phyloP scores from a whole-genome alignment of 73 alveolate species.

The Symbiodinium natans region DNA sequence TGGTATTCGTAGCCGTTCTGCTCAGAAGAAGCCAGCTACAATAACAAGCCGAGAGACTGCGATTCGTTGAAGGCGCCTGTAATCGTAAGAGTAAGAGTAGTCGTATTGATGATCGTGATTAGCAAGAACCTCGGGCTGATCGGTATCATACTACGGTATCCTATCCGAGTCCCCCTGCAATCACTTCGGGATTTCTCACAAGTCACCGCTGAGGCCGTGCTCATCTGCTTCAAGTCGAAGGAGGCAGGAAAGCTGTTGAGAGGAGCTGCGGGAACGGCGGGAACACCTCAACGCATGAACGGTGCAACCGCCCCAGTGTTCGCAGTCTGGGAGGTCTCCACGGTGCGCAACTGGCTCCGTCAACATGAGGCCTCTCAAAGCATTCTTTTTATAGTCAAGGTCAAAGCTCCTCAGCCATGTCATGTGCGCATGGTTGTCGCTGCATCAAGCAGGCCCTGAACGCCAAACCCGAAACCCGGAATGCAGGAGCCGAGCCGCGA shows the following conservation, averaged over 20 bases:
- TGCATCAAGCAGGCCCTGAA: no score
- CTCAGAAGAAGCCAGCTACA: not conserved
- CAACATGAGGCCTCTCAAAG: conserved; percentile 18
- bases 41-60: not conserved
- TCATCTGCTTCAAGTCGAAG: conserved; percentile 54
- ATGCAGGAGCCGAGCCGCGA: not conserved
- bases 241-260: not conserved
- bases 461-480: no score
- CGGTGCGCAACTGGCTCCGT: conserved; percentile 54
- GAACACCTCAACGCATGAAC: not conserved
- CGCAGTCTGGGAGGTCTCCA: not conserved
- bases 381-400: no score
- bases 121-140: no score
- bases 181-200: no score
- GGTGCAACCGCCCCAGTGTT: not conserved
- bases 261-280: not conserved
- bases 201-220: conserved; percentile 54
- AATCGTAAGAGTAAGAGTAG: not conserved
- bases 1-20: not conserved
- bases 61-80: not conserved
- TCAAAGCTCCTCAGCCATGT: no score
- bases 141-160: no score
- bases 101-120: not conserved
- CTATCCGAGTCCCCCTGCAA: no score
- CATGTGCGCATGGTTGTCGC: no score